phyloP scores from a whole-genome alignment of 495 filamentous ascomycete species.

The Aspergillus sparsus region DNA sequence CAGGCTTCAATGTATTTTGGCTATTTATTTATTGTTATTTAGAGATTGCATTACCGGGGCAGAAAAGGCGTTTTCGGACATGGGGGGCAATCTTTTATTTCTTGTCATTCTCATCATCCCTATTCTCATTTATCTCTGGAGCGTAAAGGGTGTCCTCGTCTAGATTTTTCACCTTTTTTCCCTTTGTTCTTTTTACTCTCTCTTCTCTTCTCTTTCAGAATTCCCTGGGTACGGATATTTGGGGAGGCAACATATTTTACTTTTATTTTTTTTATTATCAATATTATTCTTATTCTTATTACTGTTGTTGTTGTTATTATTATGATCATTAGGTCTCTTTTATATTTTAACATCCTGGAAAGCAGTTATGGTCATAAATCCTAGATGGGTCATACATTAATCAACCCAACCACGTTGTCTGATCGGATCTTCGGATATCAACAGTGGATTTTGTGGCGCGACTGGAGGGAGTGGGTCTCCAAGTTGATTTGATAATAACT shows the following conservation, averaged over 20 bases:
- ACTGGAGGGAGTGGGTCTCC: no score
- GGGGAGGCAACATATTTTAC: neutral
- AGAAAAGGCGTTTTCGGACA: conserved; percentile 33
- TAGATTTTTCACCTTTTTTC: neutral
- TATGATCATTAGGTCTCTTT: no score
- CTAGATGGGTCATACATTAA: no score
- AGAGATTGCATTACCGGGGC: conserved; percentile 36
- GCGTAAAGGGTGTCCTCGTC: conserved; percentile 4
- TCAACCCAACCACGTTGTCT: neutral
- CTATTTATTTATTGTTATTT: conserved; percentile 30
- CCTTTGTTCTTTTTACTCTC: conserved; percentile 5
- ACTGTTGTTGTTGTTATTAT: no score
- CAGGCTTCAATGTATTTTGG: conserved; percentile 21
- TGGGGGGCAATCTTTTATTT: conserved; percentile 14
- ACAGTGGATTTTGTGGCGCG: no score
- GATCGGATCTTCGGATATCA: conserved; percentile 12
- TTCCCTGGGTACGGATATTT: neutral
- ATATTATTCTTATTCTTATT: no score
- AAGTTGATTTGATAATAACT: no score
- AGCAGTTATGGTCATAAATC: no score
- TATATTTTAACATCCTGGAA: no score
- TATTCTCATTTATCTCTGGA: conserved; percentile 11
- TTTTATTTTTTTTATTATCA: conserved; percentile 13
- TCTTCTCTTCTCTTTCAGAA: conserved; percentile 9
- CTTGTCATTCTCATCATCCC: neutral